Evolutionary conservation across 2,329 filamentous ascomycete species (phyloP).

Genomic region (Penicillium palitans): DNA sequence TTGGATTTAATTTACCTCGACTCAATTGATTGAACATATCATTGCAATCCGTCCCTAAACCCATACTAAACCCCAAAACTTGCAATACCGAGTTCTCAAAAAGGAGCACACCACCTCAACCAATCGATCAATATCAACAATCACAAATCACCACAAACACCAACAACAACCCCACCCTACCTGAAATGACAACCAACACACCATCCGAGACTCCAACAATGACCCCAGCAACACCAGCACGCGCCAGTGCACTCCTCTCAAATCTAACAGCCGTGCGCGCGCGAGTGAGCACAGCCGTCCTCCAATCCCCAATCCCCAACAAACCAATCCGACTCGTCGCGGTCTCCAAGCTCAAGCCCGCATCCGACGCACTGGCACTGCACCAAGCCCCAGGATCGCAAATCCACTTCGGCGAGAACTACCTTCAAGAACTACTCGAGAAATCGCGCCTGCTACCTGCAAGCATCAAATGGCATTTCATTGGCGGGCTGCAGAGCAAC

Average conservation of each 20-base stretch:
- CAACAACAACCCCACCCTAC: constrained; percentile 3
- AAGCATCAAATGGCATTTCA: constrained; percentile 89
- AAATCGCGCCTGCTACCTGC: constrained; percentile 78
- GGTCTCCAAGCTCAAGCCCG: constrained; percentile 94
- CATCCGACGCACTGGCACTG: constrained; percentile 83
- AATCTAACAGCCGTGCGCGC: constrained; percentile 63
- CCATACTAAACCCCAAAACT: background rate
- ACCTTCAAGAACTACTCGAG: constrained; percentile 82
- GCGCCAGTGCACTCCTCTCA: constrained; percentile 62
- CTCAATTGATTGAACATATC: background rate
- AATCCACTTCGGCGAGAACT: constrained; percentile 93
- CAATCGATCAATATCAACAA: background rate
- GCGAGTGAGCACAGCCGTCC: constrained; percentile 56
- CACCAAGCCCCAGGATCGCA: constrained; percentile 64
- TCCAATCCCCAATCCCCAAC: constrained; percentile 18
- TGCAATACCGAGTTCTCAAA: background rate
- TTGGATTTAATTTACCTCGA: background rate
- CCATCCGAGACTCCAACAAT: constrained; percentile 42
- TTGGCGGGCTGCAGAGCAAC: constrained; percentile 88
- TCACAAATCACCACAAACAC: background rate
- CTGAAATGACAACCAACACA: constrained; percentile 13
- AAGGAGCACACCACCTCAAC: background rate
- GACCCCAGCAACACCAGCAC: constrained; percentile 54
- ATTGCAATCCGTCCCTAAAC: background rate
- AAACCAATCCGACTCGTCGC: constrained; percentile 70